phyloP scores from a whole-genome alignment of 2,329 filamentous ascomycete genomes.

The Xylariaceae sp. region DNA sequence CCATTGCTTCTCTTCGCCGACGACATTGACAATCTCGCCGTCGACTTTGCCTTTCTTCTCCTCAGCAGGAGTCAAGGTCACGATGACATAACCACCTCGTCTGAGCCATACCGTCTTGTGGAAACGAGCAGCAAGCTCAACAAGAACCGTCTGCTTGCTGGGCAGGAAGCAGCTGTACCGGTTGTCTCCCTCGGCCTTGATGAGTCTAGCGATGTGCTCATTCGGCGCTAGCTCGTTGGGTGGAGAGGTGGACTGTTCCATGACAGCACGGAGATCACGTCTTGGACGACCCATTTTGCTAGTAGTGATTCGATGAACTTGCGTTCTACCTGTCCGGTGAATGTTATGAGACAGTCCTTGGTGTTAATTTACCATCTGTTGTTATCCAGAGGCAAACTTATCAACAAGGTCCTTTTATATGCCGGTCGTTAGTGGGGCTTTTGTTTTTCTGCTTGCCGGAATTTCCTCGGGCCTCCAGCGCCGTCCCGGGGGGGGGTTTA shows the following conservation, averaged over 20 bases:
- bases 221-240: slow-evolving; percentile 53
- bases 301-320: background rate
- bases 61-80: slow-evolving; percentile 61
- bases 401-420: background rate
- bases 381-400: background rate
- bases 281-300: slow-evolving; percentile 64
- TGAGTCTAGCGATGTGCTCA: slow-evolving; percentile 69
- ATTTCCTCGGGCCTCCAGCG: background rate
- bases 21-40: slow-evolving; percentile 89
- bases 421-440: slow-evolving; percentile 2
- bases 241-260: slow-evolving; percentile 62
- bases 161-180: slow-evolving; percentile 76
- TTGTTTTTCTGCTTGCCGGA: background rate
- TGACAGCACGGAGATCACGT: slow-evolving; percentile 70
- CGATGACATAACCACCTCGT: slow-evolving; percentile 78
- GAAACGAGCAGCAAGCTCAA: slow-evolving; percentile 79
- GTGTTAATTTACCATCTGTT: no score
- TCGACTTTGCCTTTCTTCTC: slow-evolving; percentile 71
- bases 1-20: slow-evolving; percentile 88
- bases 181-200: slow-evolving; percentile 83
- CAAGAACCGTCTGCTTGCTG: slow-evolving; percentile 58
- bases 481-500: no score
- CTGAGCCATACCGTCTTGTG: slow-evolving; percentile 93
- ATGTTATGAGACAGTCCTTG: background rate
- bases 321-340: background rate